Conservation (phyloP, 345 rosid genomes). For the Combretum micranthum region DNA sequence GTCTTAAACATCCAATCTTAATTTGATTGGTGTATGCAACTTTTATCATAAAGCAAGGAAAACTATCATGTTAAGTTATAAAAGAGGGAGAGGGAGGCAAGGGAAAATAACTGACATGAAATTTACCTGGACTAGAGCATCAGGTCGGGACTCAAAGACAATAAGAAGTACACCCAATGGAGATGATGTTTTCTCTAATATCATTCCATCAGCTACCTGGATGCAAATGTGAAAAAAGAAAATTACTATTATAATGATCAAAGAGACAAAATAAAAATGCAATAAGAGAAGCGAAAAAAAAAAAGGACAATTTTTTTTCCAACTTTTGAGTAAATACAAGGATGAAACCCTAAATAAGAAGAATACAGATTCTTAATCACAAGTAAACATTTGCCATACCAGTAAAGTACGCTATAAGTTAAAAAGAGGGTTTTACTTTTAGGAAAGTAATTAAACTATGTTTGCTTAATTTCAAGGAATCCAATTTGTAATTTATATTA, state of each 20-base stretch:
- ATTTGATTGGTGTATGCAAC: no score
- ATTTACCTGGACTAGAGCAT: slow-evolving; percentile 90
- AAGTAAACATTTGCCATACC: no score
- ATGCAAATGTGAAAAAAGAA: slow-evolving; percentile 16
- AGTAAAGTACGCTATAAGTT: no score
- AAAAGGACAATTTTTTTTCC: no score
- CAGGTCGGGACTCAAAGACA: slow-evolving; percentile 96
- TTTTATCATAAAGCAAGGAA: not conserved
- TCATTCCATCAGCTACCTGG: slow-evolving; percentile 92
- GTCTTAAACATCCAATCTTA: no score
- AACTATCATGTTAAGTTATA: not conserved
- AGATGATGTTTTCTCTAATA: slow-evolving; percentile 89
- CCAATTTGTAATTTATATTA: no score
- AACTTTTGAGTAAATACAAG: no score
- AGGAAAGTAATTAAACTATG: no score
- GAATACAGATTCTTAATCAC: no score
- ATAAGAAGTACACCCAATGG: slow-evolving; percentile 95
- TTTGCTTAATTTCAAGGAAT: no score
- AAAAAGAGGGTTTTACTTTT: no score
- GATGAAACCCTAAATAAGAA: no score
- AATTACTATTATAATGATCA: not conserved
- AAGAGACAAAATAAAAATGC: not conserved
- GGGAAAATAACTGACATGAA: not conserved
- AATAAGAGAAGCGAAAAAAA: not conserved
- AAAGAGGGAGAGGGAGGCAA: not conserved